Evolutionary conservation across 768 basidiomycete genomes (phyloP).

Genomic region (Russula abietina): DNA sequence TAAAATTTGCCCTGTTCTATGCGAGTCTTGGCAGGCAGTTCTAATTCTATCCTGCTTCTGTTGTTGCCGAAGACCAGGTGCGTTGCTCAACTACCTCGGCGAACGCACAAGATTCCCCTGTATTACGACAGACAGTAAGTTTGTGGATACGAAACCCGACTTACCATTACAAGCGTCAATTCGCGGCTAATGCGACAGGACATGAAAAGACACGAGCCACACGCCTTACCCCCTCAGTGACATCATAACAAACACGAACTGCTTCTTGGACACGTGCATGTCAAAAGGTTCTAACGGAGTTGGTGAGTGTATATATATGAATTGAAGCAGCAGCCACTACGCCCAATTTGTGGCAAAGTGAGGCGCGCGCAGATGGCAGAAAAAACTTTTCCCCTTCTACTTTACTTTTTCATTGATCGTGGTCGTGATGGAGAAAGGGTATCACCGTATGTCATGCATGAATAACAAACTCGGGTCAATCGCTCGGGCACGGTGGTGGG

Average conservation of each 20-base stretch:
- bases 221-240: not conserved
- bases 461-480: not conserved
- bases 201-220: not conserved
- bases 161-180: not conserved
- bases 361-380: not conserved
- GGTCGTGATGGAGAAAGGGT: not conserved
- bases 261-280: not conserved
- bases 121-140: not conserved
- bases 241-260: not conserved
- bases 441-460: not conserved
- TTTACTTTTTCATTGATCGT: not conserved
- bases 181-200: not conserved
- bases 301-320: not conserved
- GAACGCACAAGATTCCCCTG: not conserved
- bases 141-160: not conserved
- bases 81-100: not conserved
- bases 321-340: not conserved
- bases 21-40: not conserved
- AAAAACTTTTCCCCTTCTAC: not conserved
- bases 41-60: not conserved
- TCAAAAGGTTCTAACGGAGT: not conserved
- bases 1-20: not conserved
- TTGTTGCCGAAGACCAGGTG: not conserved
- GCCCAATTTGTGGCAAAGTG: slow-evolving; percentile 1
- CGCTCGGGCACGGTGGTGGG: not conserved